These are phyloP conservation scores for Kluyveromyces starmeri DNA, from an alignment of 805 yeast species.

Conservation along the genomic window DNA sequence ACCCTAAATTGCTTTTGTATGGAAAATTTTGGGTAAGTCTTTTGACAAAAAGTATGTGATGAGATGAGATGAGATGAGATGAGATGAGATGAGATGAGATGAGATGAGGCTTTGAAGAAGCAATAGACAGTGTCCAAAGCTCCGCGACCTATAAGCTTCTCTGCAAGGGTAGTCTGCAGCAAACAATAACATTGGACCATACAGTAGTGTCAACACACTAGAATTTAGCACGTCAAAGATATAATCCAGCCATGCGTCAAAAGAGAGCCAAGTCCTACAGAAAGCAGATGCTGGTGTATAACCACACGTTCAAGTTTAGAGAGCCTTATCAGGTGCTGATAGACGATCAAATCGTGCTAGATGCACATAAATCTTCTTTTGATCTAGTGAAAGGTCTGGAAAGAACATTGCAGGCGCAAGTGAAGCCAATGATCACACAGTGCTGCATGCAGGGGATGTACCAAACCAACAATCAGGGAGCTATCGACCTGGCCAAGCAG, in stretches of 20 bases:
- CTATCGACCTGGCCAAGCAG: conserved; percentile 70
- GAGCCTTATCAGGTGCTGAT: conserved; percentile 88
- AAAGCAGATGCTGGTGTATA: conserved; percentile 81
- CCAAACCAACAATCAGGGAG: conserved; percentile 57
- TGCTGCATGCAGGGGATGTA: conserved; percentile 88
- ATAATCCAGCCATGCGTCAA: conserved; percentile 61
- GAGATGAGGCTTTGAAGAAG: no score
- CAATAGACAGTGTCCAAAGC: no score
- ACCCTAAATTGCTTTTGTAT: no score
- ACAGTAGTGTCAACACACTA: no score
- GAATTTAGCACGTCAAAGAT: no score
- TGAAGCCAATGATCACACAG: conserved; percentile 89
- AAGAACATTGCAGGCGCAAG: conserved; percentile 75
- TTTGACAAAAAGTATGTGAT: no score
- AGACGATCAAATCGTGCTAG: conserved; percentile 69
- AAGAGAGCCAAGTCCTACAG: conserved; percentile 91
- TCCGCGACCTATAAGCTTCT: no score
- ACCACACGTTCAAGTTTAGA: conserved; percentile 82
- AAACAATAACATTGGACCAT: no score
- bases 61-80: conserved; percentile 8
- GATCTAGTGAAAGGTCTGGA: conserved; percentile 75
- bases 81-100: conserved; percentile 12
- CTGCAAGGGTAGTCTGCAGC: no score
- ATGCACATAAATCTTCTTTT: conserved; percentile 57
- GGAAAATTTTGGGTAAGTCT: no score